Percentiles rank a stretch among this genome's conserved stretches.
phyloP scores from a whole-genome alignment of 768 basidiomycete species.

The Clavulina sp. region DNA sequence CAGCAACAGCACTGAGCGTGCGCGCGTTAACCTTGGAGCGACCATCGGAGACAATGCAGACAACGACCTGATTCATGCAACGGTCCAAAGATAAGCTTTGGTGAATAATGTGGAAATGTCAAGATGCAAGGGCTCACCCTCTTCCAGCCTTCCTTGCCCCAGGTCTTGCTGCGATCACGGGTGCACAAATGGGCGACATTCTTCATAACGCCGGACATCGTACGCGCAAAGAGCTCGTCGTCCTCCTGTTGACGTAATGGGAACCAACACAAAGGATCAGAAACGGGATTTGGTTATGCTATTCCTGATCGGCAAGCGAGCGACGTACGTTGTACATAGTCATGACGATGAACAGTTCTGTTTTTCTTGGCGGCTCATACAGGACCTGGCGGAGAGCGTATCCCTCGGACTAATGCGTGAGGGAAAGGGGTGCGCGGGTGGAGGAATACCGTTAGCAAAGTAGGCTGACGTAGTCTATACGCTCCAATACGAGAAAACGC shows the following conservation, averaged over 20 bases:
- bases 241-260: slow-evolving; percentile 89
- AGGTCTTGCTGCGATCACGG: slow-evolving; percentile 74
- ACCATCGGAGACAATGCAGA: slow-evolving; percentile 82
- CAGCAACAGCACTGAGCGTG: slow-evolving; percentile 71
- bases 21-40: slow-evolving; percentile 69
- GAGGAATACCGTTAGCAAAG: no score
- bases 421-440: neutral
- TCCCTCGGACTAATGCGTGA: slow-evolving; percentile 26
- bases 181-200: slow-evolving; percentile 81
- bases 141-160: slow-evolving; percentile 98
- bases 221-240: slow-evolving; percentile 75
- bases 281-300: no score
- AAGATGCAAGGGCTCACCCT: slow-evolving; percentile 38
- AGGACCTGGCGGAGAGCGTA: slow-evolving; percentile 84
- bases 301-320: no score
- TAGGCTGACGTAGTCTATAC: no score
- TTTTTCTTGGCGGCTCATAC: slow-evolving; percentile 78
- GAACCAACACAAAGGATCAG: slow-evolving; percentile 45
- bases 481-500: slow-evolving; percentile 6
- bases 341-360: slow-evolving; percentile 93
- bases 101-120: neutral
- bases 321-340: slow-evolving; percentile 77
- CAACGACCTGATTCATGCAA: no score
- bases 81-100: slow-evolving; percentile 18
- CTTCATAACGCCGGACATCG: slow-evolving; percentile 93